phyloP scores from a whole-genome alignment of 2,329 filamentous ascomycete genomes.

The Pseudohalonectria lignicola region DNA sequence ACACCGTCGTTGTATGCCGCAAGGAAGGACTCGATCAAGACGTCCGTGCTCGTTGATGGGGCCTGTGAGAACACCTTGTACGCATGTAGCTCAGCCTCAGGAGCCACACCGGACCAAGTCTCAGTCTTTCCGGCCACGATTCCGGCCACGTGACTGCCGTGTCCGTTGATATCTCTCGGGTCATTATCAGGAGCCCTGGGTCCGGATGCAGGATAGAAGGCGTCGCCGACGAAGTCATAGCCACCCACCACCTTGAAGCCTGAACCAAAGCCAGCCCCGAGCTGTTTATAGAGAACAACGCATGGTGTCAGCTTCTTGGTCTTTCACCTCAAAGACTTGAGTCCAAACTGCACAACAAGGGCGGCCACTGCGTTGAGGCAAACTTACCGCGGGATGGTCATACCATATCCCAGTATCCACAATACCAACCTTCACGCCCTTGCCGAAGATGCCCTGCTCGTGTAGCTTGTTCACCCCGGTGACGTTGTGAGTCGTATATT shows the following conservation, averaged over 20 bases:
- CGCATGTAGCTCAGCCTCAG: slow-evolving; percentile 10
- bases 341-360: neutral
- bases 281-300: slow-evolving; percentile 9
- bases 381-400: slow-evolving; percentile 7
- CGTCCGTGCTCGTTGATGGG: slow-evolving; percentile 9
- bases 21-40: slow-evolving; percentile 22
- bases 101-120: slow-evolving; percentile 13
- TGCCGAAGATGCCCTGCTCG: slow-evolving; percentile 7
- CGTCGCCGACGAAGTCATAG: slow-evolving; percentile 13
- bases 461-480: slow-evolving; percentile 9
- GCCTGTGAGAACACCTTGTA: slow-evolving; percentile 14
- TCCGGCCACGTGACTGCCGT: slow-evolving; percentile 15
- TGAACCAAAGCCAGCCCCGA: slow-evolving; percentile 14
- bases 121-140: slow-evolving; percentile 12
- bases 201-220: slow-evolving; percentile 1
- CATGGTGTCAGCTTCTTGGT: neutral
- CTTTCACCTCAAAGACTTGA: neutral
- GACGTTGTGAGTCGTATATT: slow-evolving; percentile 7
- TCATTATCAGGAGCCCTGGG: slow-evolving; percentile 10
- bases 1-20: slow-evolving; percentile 20
- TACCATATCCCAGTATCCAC: slow-evolving; percentile 9
- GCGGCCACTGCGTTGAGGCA: no score
- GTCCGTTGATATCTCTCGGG: slow-evolving; percentile 10
- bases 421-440: slow-evolving; percentile 8
- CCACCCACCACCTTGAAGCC: slow-evolving; percentile 13